phyloP scores from a whole-genome alignment of 371 early-diverging fungal genomes.

The Capillidium heterosporum region DNA sequence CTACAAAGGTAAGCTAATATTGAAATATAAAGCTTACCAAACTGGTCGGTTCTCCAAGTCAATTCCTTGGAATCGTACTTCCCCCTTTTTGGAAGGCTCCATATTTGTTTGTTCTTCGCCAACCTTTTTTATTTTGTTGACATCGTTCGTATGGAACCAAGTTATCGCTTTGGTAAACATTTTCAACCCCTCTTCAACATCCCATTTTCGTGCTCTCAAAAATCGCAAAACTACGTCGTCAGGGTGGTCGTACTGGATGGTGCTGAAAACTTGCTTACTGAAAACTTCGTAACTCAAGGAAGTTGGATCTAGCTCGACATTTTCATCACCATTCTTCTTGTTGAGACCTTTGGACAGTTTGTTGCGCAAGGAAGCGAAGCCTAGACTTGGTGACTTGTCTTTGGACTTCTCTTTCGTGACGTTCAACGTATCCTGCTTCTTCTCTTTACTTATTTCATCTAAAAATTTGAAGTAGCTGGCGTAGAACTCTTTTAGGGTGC shows the following conservation, averaged over 20 bases:
- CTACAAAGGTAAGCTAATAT: constrained; percentile 12
- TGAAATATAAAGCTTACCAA: constrained; percentile 23
- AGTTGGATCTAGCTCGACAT: not conserved
- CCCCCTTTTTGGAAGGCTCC: constrained; percentile 27
- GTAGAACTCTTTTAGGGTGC: not conserved
- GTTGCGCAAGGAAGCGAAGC: not conserved
- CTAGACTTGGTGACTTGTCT: not conserved
- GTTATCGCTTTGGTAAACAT: constrained; percentile 41
- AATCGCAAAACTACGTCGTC: constrained; percentile 45
- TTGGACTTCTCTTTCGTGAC: not conserved
- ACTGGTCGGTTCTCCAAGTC: constrained; percentile 34
- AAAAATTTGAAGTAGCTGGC: not conserved
- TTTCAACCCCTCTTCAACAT: constrained; percentile 33
- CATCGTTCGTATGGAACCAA: constrained; percentile 38
- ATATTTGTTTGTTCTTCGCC: constrained; percentile 29
- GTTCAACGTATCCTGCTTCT: no score
- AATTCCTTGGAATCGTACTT: constrained; percentile 33
- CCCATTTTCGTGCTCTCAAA: constrained; percentile 63
- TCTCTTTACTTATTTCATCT: not conserved
- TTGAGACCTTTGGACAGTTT: not conserved
- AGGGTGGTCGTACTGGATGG: constrained; percentile 35
- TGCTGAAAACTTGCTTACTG: not conserved
- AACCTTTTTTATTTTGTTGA: constrained; percentile 27
- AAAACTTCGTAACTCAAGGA: not conserved
- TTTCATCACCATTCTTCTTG: not conserved